Conservation (phyloP, 2,329 filamentous ascomycete genomes). For the Fusarium virguliforme region DNA sequence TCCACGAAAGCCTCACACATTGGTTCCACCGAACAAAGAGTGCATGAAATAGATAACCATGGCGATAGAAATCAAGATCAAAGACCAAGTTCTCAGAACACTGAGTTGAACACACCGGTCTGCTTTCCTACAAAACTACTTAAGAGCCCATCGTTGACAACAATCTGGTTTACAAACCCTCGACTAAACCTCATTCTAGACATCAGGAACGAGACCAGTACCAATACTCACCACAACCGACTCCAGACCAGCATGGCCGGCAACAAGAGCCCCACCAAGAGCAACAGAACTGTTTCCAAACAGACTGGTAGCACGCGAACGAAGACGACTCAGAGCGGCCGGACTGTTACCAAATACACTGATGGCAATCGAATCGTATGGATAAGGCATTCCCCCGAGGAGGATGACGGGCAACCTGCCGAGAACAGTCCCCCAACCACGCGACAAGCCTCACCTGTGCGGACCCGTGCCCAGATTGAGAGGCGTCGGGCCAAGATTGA, state of each 20-base stretch:
- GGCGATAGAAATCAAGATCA: too few relatives aligned
- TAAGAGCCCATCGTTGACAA: too few relatives aligned
- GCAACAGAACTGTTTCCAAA: neutral
- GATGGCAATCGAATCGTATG: too few relatives aligned
- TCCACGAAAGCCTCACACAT: neutral
- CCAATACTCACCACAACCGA: neutral
- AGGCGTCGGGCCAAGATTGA: neutral
- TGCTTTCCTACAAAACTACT: too few relatives aligned
- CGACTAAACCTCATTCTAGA: too few relatives aligned
- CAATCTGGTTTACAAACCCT: too few relatives aligned
- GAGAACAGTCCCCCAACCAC: neutral
- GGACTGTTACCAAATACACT: too few relatives aligned
- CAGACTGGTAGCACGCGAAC: neutral
- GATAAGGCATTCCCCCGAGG: too few relatives aligned
- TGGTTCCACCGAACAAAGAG: neutral
- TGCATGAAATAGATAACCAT: neutral
- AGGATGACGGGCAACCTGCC: neutral
- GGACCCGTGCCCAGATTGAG: neutral
- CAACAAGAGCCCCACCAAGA: neutral
- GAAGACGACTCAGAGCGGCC: too few relatives aligned
- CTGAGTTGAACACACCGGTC: too few relatives aligned
- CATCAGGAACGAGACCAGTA: too few relatives aligned
- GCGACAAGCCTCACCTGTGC: neutral
- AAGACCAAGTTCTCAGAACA: neutral
- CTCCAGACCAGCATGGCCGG: neutral